Evolutionary conservation across 2,329 filamentous ascomycete genomes (phyloP).

Genomic region (Botryotinia narcissicola): DNA sequence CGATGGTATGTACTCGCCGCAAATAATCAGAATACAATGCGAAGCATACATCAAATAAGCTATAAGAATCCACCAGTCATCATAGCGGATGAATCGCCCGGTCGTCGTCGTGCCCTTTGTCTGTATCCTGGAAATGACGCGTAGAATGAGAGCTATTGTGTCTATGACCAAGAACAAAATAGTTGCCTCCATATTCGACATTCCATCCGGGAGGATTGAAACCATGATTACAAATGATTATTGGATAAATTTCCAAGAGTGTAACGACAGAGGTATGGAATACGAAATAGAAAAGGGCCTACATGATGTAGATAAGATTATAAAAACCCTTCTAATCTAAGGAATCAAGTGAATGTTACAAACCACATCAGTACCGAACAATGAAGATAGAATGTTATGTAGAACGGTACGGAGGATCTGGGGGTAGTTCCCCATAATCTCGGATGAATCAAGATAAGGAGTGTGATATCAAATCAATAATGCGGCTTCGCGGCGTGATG

Average conservation of each 20-base stretch:
- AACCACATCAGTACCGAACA: neutral
- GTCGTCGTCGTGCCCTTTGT: neutral
- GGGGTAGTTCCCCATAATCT: neutral
- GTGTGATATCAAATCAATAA: neutral
- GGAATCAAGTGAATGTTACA: conserved; percentile 1
- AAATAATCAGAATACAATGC: conserved; percentile 13
- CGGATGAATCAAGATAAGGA: neutral
- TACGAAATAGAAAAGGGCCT: neutral
- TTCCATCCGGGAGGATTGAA: conserved; percentile 1
- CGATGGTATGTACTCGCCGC: neutral
- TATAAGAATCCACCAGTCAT: conserved; percentile 14
- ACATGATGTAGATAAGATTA: neutral
- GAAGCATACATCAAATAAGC: conserved; percentile 16
- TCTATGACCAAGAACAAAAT: conserved; percentile 10
- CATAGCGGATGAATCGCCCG: neutral
- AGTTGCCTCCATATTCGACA: neutral
- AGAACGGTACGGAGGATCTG: neutral
- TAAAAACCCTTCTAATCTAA: neutral
- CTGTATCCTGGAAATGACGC: conserved; percentile 9
- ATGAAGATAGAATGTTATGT: neutral
- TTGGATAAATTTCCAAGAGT: neutral
- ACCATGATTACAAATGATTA: neutral
- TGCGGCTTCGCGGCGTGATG: neutral
- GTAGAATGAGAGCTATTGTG: conserved; percentile 7
- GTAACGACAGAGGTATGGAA: neutral